phyloP scores from a whole-genome alignment of 2,329 filamentous ascomycete species.

The Xylariaceae sp. region DNA sequence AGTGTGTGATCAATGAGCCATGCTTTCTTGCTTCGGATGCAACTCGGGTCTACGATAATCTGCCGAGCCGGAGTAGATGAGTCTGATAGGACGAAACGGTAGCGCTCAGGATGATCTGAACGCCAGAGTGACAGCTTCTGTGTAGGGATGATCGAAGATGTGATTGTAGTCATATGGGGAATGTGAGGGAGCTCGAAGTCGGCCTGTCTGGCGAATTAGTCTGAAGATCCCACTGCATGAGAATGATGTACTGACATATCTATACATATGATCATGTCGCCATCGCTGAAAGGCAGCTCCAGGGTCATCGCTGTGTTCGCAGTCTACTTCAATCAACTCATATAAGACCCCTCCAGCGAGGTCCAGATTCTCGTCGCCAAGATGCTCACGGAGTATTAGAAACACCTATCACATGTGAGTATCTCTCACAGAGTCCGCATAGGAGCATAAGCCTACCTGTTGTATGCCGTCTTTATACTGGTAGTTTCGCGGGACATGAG shows the following conservation, averaged over 20 bases:
- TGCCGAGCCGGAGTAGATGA: slow-evolving; percentile 27
- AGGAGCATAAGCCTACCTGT: slow-evolving; percentile 28
- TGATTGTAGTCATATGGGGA: slow-evolving; percentile 45
- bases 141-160: slow-evolving; percentile 39
- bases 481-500: slow-evolving; percentile 42
- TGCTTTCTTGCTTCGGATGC: slow-evolving; percentile 36
- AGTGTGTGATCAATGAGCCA: slow-evolving; percentile 43
- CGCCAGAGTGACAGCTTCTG: slow-evolving; percentile 35
- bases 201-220: slow-evolving; percentile 24
- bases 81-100: slow-evolving; percentile 39
- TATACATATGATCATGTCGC: slow-evolving; percentile 41
- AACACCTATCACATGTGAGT: slow-evolving; percentile 33
- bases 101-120: slow-evolving; percentile 34
- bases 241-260: slow-evolving; percentile 33
- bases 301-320: slow-evolving; percentile 40
- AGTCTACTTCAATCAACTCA: slow-evolving; percentile 45
- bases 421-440: not conserved
- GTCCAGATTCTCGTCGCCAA: slow-evolving; percentile 43
- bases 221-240: not conserved
- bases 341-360: slow-evolving; percentile 42
- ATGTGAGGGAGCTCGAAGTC: slow-evolving; percentile 43
- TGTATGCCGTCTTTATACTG: slow-evolving; percentile 43
- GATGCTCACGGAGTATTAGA: slow-evolving; percentile 39
- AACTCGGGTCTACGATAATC: slow-evolving; percentile 28
- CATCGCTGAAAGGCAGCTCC: slow-evolving; percentile 44